Conservation (phyloP, 2,329 filamentous ascomycete species). For the Aureobasidium sp. region DNA sequence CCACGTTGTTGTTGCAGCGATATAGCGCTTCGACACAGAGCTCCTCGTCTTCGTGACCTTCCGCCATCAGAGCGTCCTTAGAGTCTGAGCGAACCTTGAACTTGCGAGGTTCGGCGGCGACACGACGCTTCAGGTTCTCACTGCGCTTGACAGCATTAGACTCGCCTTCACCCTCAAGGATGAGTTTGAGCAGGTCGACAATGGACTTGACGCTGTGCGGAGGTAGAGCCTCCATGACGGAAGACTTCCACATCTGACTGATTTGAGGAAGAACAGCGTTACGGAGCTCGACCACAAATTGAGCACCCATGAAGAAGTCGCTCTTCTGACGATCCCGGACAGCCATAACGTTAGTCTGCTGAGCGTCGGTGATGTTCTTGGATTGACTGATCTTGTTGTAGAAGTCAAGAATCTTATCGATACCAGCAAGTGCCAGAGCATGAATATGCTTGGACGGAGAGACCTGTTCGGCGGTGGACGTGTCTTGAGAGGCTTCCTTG, state of each 20-base stretch:
- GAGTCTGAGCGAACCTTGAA: constrained; percentile 43
- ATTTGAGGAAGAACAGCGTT: constrained; percentile 70
- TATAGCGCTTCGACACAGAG: constrained; percentile 74
- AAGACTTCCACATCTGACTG: constrained; percentile 73
- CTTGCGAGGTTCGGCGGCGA: constrained; percentile 38
- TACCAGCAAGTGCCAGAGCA: constrained; percentile 20
- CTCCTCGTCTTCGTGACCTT: constrained; percentile 44
- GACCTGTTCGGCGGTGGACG: background rate
- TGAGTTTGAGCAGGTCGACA: constrained; percentile 72
- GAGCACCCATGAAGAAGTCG: constrained; percentile 57
- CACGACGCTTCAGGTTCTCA: constrained; percentile 47
- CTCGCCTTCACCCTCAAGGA: constrained; percentile 70
- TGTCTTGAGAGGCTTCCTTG: background rate
- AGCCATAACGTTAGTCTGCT: constrained; percentile 46
- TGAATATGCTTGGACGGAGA: constrained; percentile 8
- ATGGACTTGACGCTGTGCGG: constrained; percentile 68
- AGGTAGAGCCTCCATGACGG: constrained; percentile 71
- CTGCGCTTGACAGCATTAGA: constrained; percentile 51
- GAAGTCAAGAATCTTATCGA: constrained; percentile 72
- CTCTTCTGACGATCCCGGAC: constrained; percentile 48
- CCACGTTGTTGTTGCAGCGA: constrained; percentile 60
- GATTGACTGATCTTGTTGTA: constrained; percentile 68
- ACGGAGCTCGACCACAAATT: constrained; percentile 81
- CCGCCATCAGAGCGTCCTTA: constrained; percentile 36
- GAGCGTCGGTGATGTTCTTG: constrained; percentile 72